Conservation (phyloP, 2,329 filamentous ascomycete genomes). For the Monosporascus sp. region DNA sequence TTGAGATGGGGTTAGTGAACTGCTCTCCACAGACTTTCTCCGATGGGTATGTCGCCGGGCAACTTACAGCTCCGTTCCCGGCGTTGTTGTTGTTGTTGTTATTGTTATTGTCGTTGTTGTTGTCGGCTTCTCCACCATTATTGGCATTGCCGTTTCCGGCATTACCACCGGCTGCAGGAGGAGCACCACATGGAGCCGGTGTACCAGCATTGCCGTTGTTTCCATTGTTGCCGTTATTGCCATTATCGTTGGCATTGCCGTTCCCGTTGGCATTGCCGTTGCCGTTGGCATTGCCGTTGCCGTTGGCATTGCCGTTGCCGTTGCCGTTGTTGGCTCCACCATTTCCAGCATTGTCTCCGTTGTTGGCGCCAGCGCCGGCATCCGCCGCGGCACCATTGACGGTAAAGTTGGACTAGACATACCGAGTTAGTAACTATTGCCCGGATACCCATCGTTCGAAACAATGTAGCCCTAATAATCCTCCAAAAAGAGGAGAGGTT, state of each 20-base stretch:
- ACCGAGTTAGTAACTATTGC: neutral
- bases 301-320: constrained; percentile 18
- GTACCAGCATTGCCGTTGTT: constrained; percentile 2
- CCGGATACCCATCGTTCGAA: neutral
- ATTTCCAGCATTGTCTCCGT: neutral
- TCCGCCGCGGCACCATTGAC: constrained; percentile 20
- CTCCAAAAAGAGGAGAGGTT: too few relatives aligned
- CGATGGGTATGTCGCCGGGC: too few relatives aligned
- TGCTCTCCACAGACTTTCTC: too few relatives aligned
- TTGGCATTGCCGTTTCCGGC: constrained; percentile 6
- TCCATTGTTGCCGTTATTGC: constrained; percentile 11
- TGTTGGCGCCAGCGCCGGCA: constrained; percentile 2
- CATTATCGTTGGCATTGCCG: constrained; percentile 7
- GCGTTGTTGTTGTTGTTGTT: constrained; percentile 8
- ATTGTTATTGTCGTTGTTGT: constrained; percentile 13
- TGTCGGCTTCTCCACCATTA: constrained; percentile 5
- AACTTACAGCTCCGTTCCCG: constrained; percentile 8
- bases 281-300: constrained; percentile 12
- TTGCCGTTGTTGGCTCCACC: constrained; percentile 11
- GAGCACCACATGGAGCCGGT: too few relatives aligned
- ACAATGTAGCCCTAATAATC: neutral
- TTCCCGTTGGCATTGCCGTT: constrained; percentile 7
- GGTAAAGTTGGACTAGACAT: constrained; percentile 46
- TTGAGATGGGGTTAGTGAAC: too few relatives aligned
- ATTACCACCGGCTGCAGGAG: neutral